Percentiles rank a stretch among this genome's conserved stretches.
Evolutionary conservation across 169 alveolate genomes (phyloP).

Genomic region (Blepharisma undulans): DNA sequence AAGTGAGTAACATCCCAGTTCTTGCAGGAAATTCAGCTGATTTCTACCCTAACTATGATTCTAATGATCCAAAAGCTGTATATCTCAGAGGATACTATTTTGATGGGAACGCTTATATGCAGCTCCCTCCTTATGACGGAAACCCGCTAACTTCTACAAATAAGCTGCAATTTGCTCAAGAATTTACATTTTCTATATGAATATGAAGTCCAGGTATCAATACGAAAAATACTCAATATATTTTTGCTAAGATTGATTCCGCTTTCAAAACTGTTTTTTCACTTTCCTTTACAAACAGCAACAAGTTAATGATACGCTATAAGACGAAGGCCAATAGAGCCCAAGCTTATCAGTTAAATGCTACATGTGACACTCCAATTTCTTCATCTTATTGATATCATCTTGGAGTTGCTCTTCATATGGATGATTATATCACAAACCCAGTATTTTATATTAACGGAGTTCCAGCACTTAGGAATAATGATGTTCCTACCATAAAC

Average conservation of each 20-base stretch:
- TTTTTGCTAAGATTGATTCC: not conserved
- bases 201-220: not conserved
- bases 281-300: not conserved
- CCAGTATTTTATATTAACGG: too few species aligned
- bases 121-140: slow-evolving; percentile 32
- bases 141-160: not conserved
- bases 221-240: not conserved
- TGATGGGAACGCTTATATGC: not conserved
- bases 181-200: not conserved
- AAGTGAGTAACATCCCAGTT: not conserved
- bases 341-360: not conserved
- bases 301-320: not conserved
- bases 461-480: not conserved
- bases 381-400: not conserved
- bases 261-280: not conserved
- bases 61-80: slow-evolving; percentile 16
- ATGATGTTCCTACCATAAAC: not conserved
- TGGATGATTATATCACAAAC: too few species aligned
- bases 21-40: not conserved
- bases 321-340: too few species aligned
- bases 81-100: slow-evolving; percentile 25
- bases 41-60: slow-evolving; percentile 32
- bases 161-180: not conserved
- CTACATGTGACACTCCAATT: not conserved
- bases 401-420: too few species aligned